Evolutionary conservation across 2,329 filamentous ascomycete species (phyloP).

Genomic region (Colletotrichum tropicale): DNA sequence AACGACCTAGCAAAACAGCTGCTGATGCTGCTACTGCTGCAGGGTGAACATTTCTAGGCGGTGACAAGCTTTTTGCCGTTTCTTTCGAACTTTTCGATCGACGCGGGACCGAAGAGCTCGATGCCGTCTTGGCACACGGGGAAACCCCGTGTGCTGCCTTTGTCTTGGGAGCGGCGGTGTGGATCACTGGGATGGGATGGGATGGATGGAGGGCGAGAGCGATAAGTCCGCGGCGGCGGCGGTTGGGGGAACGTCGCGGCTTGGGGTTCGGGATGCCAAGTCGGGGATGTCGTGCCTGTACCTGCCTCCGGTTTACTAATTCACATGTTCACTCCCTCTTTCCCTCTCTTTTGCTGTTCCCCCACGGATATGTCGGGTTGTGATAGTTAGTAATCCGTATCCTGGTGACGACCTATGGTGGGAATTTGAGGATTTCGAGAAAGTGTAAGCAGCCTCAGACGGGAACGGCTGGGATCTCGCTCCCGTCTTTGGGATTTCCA

Average conservation of each 20-base stretch:
- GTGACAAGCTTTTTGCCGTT: background rate
- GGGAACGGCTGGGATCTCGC: background rate
- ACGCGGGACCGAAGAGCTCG: slow-evolving; percentile 1
- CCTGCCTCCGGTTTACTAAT: background rate
- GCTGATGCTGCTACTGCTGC: background rate
- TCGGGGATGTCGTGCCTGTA: background rate
- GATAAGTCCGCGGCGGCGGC: background rate
- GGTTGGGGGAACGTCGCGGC: background rate
- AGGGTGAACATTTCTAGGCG: background rate
- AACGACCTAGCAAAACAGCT: background rate
- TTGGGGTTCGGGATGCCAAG: background rate
- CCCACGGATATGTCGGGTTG: background rate
- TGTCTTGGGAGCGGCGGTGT: slow-evolving; percentile 3
- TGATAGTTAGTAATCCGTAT: background rate
- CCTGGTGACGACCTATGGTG: background rate
- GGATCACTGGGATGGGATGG: background rate
- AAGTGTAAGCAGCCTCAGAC: background rate
- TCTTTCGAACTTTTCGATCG: background rate
- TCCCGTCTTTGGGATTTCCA: background rate
- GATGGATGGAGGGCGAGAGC: background rate
- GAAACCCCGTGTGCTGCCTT: background rate
- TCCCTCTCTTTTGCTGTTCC: too few relatives aligned
- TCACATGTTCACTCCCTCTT: too few relatives aligned
- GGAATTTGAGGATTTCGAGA: background rate
- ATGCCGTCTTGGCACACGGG: background rate